Percentiles rank a stretch among this genome's conserved stretches.
phyloP scores from a whole-genome alignment of 2,329 filamentous ascomycete genomes.

The Apiospora hydei region DNA sequence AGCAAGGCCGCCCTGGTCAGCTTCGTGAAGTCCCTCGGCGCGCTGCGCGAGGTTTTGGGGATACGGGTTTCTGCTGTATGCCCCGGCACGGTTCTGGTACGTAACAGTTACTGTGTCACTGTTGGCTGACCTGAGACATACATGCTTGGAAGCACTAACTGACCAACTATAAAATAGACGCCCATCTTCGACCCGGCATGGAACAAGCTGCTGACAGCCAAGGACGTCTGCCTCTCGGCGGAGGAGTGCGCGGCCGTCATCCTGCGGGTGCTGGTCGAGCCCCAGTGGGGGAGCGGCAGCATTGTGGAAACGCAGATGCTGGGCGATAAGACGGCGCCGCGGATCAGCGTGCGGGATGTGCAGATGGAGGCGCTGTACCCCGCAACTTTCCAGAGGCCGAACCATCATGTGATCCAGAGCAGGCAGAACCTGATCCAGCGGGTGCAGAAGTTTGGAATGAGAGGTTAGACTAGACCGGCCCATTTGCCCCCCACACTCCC shows the following conservation, averaged over 20 bases:
- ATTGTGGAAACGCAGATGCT: slow-evolving; percentile 24
- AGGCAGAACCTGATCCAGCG: slow-evolving; percentile 10
- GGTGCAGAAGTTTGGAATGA: neutral
- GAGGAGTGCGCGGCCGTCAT: slow-evolving; percentile 44
- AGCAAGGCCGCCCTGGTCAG: slow-evolving; percentile 39
- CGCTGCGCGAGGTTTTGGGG: slow-evolving; percentile 42
- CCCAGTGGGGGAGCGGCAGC: slow-evolving; percentile 27
- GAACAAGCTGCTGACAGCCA: slow-evolving; percentile 31
- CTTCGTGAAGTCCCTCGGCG: slow-evolving; percentile 36
- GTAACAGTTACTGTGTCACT: too few species aligned
- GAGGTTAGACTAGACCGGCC: too few species aligned
- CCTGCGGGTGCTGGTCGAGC: slow-evolving; percentile 33
- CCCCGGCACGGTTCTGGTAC: slow-evolving; percentile 29
- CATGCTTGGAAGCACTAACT: too few species aligned
- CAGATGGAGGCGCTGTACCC: slow-evolving; percentile 26
- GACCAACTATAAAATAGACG: neutral
- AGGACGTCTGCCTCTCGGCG: slow-evolving; percentile 39
- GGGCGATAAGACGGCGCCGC: neutral
- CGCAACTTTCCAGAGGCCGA: neutral
- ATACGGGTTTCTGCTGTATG: slow-evolving; percentile 44
- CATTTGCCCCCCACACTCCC: too few species aligned
- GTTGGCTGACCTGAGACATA: too few species aligned
- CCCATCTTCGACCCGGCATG: slow-evolving; percentile 40
- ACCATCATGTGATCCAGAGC: slow-evolving; percentile 28
- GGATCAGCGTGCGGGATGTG: slow-evolving; percentile 22